These are phyloP conservation scores for Mimosa pudica DNA, from an alignment of 306 rosid genomes.

Conservation along the genomic window DNA sequence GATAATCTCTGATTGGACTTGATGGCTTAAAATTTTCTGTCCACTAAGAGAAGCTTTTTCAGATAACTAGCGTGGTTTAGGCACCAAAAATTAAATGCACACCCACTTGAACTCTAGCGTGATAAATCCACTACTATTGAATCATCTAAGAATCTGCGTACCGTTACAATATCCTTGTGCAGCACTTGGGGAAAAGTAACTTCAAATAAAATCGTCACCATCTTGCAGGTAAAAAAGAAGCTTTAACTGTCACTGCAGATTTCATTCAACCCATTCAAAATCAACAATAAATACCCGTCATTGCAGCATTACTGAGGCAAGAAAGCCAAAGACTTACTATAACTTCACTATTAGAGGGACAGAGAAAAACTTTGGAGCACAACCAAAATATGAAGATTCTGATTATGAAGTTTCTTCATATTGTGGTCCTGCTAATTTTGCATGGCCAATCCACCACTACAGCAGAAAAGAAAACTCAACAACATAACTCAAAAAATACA, in stretches of 20 bases:
- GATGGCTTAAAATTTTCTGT: neutral
- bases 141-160: neutral
- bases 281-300: constrained; percentile 42
- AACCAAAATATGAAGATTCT: constrained; percentile 42
- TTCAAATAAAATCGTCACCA: neutral
- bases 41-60: neutral
- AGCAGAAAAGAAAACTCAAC: constrained; percentile 43
- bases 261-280: neutral
- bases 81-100: neutral
- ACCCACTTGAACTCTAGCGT: constrained; percentile 4
- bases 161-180: neutral
- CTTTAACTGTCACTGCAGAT: neutral
- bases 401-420: constrained; percentile 34
- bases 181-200: neutral
- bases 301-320: constrained; percentile 11
- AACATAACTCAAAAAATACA: constrained; percentile 49
- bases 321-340: constrained; percentile 16
- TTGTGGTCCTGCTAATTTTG: constrained; percentile 37
- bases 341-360: neutral
- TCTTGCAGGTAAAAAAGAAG: constrained; percentile 15
- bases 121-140: neutral
- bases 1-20: constrained; percentile 15
- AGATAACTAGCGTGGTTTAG: neutral
- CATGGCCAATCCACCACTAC: constrained; percentile 10
- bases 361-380: neutral